A percentile compares a stretch with the other conserved stretches of the same genome.
Evolutionary conservation across 345 rosid species (phyloP).

Genomic region (Cochlearia excelsa): DNA sequence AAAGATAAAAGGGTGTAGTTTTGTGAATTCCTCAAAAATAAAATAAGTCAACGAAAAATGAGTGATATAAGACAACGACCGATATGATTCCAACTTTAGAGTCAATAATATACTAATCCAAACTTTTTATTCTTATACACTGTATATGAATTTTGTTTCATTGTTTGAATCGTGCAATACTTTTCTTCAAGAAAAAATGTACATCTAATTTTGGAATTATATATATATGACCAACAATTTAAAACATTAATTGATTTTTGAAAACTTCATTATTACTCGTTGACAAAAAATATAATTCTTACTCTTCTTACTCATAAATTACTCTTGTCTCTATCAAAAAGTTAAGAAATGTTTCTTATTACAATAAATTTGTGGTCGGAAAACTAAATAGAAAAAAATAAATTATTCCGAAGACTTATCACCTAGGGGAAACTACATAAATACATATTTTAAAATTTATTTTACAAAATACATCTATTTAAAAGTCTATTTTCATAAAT

Average conservation of each 20-base stretch:
- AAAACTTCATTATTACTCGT: background rate
- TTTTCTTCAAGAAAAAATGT: slow-evolving; percentile 1
- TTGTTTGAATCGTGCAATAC: slow-evolving; percentile 19
- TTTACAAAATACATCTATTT: too few species aligned
- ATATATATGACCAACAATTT: background rate
- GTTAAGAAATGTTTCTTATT: too few species aligned
- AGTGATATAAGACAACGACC: slow-evolving; percentile 27
- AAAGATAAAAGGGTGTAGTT: too few species aligned
- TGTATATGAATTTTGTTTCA: background rate
- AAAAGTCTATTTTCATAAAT: background rate
- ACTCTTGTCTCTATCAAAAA: too few species aligned
- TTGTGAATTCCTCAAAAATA: too few species aligned
- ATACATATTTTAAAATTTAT: too few species aligned
- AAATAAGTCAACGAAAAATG: slow-evolving; percentile 7
- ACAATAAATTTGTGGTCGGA: too few species aligned
- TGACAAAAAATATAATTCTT: too few species aligned
- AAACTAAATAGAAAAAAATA: too few species aligned
- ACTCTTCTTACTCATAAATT: too few species aligned
- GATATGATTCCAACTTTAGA: background rate
- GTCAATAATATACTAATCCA: slow-evolving; percentile 13
- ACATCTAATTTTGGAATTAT: background rate
- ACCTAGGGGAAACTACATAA: too few species aligned
- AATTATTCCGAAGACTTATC: too few species aligned
- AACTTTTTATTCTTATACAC: slow-evolving; percentile 13
- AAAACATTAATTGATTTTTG: slow-evolving; percentile 7